Evolutionary conservation across 2,329 filamentous ascomycete genomes (phyloP).

Genomic region (Verticillium tricorpus): DNA sequence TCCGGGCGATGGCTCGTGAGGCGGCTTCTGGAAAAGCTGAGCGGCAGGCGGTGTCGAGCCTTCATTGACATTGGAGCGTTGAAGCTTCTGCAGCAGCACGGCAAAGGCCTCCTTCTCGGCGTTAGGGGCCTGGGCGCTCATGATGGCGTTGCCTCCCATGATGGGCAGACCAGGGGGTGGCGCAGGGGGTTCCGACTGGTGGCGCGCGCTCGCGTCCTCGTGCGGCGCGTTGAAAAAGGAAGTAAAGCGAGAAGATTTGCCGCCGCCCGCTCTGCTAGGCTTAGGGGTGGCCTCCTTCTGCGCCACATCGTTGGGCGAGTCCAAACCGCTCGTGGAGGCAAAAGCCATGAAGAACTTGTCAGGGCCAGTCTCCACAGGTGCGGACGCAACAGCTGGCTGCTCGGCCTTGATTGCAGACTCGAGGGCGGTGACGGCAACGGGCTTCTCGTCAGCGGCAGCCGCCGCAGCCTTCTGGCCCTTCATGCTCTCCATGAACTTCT

Average conservation of each 20-base stretch:
- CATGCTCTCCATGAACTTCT: slow-evolving; percentile 92
- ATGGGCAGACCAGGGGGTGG: slow-evolving; percentile 19
- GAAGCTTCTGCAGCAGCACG: slow-evolving; percentile 75
- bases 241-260: slow-evolving; percentile 79
- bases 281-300: slow-evolving; percentile 40
- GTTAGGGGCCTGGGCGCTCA: slow-evolving; percentile 32
- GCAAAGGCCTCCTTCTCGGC: slow-evolving; percentile 85
- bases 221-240: slow-evolving; percentile 64
- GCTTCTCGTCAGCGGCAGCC: slow-evolving; percentile 30
- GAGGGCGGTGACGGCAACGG: slow-evolving; percentile 24
- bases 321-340: slow-evolving; percentile 32
- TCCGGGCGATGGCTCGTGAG: slow-evolving; percentile 18
- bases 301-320: slow-evolving; percentile 46
- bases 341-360: slow-evolving; percentile 73
- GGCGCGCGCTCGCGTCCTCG: neutral
- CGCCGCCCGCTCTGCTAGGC: slow-evolving; percentile 45
- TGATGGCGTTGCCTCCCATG: neutral
- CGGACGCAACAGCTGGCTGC: slow-evolving; percentile 52
- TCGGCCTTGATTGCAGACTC: slow-evolving; percentile 39
- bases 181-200: slow-evolving; percentile 17
- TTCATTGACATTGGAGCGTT: slow-evolving; percentile 45
- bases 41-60: slow-evolving; percentile 40
- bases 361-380: slow-evolving; percentile 61
- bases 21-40: slow-evolving; percentile 38
- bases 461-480: slow-evolving; percentile 55